A percentile compares a stretch with the other conserved stretches of the same genome.
phyloP scores from a whole-genome alignment of 495 filamentous ascomycete genomes.

The Lasiosphaeris hirsuta region DNA sequence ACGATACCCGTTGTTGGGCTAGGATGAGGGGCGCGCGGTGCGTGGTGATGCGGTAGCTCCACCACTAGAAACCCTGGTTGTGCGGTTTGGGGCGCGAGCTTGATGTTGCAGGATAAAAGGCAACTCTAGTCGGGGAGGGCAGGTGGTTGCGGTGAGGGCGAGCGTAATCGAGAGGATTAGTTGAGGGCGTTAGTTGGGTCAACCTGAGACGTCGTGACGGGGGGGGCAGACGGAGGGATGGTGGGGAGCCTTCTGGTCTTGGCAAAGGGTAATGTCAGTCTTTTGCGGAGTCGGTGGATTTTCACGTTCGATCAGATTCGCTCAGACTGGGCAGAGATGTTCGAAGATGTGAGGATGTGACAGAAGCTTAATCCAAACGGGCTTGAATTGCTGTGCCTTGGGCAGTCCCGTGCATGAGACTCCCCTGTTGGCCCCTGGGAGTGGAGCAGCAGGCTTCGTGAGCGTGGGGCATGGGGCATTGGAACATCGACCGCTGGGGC shows the following conservation, averaged over 20 bases:
- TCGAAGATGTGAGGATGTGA: constrained; percentile 13
- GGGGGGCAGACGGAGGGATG: neutral
- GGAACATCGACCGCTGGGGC: too few species aligned
- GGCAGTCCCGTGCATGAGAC: neutral
- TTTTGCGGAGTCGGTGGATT: neutral
- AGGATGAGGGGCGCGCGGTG: constrained; percentile 5
- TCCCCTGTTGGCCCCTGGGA: neutral
- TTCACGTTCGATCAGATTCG: neutral
- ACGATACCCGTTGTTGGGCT: constrained; percentile 14
- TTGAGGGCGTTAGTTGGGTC: neutral
- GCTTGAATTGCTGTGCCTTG: constrained; percentile 5
- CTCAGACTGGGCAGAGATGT: neutral
- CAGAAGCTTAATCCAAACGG: constrained; percentile 25
- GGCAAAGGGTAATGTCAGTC: constrained; percentile 16
- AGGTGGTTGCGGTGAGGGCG: neutral
- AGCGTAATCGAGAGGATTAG: neutral
- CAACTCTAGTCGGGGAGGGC: constrained; percentile 8
- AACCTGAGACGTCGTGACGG: constrained; percentile 23
- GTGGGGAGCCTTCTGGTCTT: constrained; percentile 14
- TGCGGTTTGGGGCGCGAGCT: constrained; percentile 9
- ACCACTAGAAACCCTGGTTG: constrained; percentile 5
- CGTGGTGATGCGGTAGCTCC: constrained; percentile 9
- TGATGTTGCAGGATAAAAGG: neutral
- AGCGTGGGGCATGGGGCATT: too few species aligned
- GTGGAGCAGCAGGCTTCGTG: too few species aligned